A percentile compares a stretch with the other conserved stretches of the same genome.
Evolutionary conservation across 768 basidiomycete genomes (phyloP).

Genomic region (Megacollybia marginata): DNA sequence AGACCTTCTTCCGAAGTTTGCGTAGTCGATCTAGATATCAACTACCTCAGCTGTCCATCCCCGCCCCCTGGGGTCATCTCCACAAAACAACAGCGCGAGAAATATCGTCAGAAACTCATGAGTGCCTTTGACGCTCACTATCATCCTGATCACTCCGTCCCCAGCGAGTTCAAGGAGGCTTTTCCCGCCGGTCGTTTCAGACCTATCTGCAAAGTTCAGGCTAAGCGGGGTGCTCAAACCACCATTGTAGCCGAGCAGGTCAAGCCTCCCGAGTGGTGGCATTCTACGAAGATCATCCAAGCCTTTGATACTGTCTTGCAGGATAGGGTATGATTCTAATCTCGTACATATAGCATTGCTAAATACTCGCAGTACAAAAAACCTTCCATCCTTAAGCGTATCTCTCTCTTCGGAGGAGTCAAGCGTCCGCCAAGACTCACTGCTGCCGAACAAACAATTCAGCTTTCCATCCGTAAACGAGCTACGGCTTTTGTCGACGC

Average conservation of each 20-base stretch:
- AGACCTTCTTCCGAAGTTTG: conserved; percentile 66
- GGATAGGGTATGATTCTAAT: conserved; percentile 52
- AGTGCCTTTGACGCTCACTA: conserved; percentile 80
- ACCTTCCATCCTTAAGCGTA: conserved; percentile 79
- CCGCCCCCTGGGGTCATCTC: conserved; percentile 74
- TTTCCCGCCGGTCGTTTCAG: conserved; percentile 91
- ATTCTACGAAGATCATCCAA: conserved; percentile 82
- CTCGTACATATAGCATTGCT: conserved; percentile 1
- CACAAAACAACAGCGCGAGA: conserved; percentile 72
- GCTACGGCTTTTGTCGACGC: conserved; percentile 95
- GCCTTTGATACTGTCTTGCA: conserved; percentile 85
- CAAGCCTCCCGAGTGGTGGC: conserved; percentile 92
- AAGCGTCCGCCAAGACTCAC: conserved; percentile 69
- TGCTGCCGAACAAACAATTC: conserved; percentile 77
- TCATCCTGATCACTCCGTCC: conserved; percentile 82
- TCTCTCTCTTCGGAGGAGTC: conserved; percentile 67
- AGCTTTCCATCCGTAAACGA: conserved; percentile 83
- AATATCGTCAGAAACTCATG: conserved; percentile 65
- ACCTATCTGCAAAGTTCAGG: conserved; percentile 85
- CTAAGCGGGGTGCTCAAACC: conserved; percentile 72
- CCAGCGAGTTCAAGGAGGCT: conserved; percentile 91
- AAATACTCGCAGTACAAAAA: conserved; percentile 61
- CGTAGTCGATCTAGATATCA: conserved; percentile 53
- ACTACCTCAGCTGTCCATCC: conserved; percentile 73
- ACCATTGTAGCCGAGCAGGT: conserved; percentile 85